Evolutionary conservation across 176 grass and related monocot genomes (phyloP), one percentile per base, ranked within the genome.

Genomic region (Luzula sylvatica): DNA sequence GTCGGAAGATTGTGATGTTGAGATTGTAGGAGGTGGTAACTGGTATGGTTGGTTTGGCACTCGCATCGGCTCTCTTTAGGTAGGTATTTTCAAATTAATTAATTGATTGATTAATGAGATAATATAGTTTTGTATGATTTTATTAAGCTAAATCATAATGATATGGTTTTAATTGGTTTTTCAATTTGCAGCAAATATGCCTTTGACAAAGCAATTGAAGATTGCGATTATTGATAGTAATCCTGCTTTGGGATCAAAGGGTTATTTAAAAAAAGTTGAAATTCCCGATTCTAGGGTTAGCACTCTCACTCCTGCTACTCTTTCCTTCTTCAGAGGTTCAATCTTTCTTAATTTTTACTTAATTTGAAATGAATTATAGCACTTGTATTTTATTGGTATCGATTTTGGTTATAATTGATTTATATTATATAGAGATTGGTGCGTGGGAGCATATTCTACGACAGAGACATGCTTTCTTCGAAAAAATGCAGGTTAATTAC

Each of bases 391-490:
- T 47, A 46, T 17, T 50, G 46, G 1, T 19, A 18, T 22, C 29
- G 30, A 64, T 48, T 64, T 64, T 49, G 25, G 8, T 23, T 68
- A n/a, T n/a, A n/a, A n/a, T n/a, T n/a, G n/a, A n/a, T n/a, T n/a
- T n/a, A n/a, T n/a, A n/a, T n/a, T n/a, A n/a, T n/a, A n/a, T n/a
- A 98, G 86, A 90, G 24, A 65, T 98, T 72, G 92, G 92, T 14
- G 81, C 85, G 6, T 98, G 85, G 92, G 78, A 98, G 52, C 75
- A 90, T 87, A 65, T 98, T 77, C 67, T 80, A 77, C 65, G 82
- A 20, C 92, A 98, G 79, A 82, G 92, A 46, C 92, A 98, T 40
- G 75, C 85, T 50, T 98, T 90, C 78, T 98, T 98, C 56, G 65
- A 72, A 46, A 75, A 86, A 80, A 98, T 98, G 78, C 92, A 98